These are phyloP conservation scores for Tolypocladium sp. DNA, from an alignment of 2,329 filamentous ascomycete species.

Conservation along the genomic window DNA sequence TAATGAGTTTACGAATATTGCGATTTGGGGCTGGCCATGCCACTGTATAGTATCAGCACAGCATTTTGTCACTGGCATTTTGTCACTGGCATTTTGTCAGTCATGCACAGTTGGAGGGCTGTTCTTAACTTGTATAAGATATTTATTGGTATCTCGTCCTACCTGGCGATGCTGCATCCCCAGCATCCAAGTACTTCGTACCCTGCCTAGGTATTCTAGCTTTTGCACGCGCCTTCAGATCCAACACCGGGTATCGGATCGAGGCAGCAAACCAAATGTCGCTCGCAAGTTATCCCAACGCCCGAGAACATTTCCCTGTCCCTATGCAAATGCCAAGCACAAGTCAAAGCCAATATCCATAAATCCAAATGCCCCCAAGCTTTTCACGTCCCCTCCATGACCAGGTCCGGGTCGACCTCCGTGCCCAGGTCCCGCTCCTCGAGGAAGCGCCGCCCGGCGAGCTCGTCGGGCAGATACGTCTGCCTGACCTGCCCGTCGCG, in stretches of 20 bases:
- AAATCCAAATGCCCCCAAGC: not conserved
- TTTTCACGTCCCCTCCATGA: conserved; percentile 20
- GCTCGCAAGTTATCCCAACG: not conserved
- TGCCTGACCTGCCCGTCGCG: conserved; percentile 72
- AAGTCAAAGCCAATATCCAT: not conserved
- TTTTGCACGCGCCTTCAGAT: not conserved
- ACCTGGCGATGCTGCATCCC: not conserved
- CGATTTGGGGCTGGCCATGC: not conserved
- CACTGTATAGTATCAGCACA: not conserved
- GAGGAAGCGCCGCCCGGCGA: conserved; percentile 64
- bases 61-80: not conserved
- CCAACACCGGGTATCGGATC: not conserved
- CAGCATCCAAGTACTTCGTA: not conserved
- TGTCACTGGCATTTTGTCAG: not conserved
- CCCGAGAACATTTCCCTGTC: not conserved
- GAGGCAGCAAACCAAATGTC: not conserved
- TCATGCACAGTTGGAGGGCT: not conserved
- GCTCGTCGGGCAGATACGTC: conserved; percentile 76
- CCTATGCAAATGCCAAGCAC: not conserved
- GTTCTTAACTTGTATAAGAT: not conserved
- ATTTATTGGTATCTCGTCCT: not conserved
- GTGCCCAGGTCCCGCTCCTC: conserved; percentile 74
- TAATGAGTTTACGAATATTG: not conserved
- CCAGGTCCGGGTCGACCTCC: conserved; percentile 63
- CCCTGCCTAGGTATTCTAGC: not conserved